Conservation (phyloP, 2,329 filamentous ascomycete genomes). For the Diplodia sapinea region DNA sequence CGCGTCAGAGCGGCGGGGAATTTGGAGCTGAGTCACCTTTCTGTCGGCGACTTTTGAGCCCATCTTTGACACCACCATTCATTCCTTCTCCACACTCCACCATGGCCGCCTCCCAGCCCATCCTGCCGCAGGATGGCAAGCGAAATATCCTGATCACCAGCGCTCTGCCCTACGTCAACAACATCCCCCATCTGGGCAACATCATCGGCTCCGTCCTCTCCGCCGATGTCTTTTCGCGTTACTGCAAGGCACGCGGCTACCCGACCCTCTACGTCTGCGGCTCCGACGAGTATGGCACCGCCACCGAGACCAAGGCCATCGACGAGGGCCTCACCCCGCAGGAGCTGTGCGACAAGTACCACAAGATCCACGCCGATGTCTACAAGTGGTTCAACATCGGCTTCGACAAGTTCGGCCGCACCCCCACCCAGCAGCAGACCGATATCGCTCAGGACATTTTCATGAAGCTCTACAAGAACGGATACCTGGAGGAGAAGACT, state of each 20-base stretch:
- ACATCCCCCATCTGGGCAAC: constrained; percentile 81
- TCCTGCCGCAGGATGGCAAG: constrained; percentile 63
- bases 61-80: constrained; percentile 3
- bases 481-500: constrained; percentile 83
- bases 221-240: constrained; percentile 78
- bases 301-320: constrained; percentile 92
- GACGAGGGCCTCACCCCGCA: constrained; percentile 83
- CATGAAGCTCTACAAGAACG: constrained; percentile 82
- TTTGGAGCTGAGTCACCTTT: constrained; percentile 15
- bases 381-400: constrained; percentile 96
- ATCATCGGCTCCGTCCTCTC: constrained; percentile 86
- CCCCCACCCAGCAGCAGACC: constrained; percentile 86
- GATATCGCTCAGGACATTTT: constrained; percentile 94
- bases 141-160: constrained; percentile 89
- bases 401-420: constrained; percentile 94
- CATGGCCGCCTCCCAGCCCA: constrained; percentile 45
- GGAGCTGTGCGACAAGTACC: constrained; percentile 90
- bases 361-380: constrained; percentile 84
- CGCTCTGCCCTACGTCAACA: constrained; percentile 85
- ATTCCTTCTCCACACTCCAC: constrained; percentile 6
- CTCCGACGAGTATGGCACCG: constrained; percentile 93
- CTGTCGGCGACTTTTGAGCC: constrained; percentile 11
- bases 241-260: constrained; percentile 77
- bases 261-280: constrained; percentile 87
- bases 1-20: constrained; percentile 23